Percentiles rank a stretch among this genome's conserved stretches.
Conservation (phyloP, 306 rosid genomes). For the Glycine soja region DNA sequence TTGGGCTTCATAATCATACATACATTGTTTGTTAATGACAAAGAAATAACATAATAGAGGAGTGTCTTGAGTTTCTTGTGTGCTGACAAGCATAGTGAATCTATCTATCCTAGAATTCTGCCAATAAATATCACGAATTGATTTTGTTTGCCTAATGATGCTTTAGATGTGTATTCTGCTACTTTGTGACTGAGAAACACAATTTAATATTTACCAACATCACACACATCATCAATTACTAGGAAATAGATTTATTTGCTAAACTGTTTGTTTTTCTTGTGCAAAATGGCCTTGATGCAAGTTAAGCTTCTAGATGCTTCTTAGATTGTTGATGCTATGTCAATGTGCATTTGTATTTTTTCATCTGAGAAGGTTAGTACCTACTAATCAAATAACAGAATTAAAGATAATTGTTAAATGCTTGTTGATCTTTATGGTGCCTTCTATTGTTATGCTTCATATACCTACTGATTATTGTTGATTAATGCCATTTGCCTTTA, state of each 20-base stretch:
- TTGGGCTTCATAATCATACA: slow-evolving; percentile 9
- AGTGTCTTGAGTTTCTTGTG: too few species aligned
- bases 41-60: background rate
- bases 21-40: too few species aligned
- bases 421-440: slow-evolving; percentile 34
- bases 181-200: slow-evolving; percentile 11
- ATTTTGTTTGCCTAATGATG: slow-evolving; percentile 32
- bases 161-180: slow-evolving; percentile 32
- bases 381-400: slow-evolving; percentile 2
- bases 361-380: slow-evolving; percentile 3
- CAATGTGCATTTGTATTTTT: slow-evolving; percentile 14
- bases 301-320: slow-evolving; percentile 32
- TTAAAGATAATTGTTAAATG: slow-evolving; percentile 17
- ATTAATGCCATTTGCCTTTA: slow-evolving; percentile 11
- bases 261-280: background rate
- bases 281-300: slow-evolving; percentile 18
- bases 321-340: slow-evolving; percentile 27
- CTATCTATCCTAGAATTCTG: slow-evolving; percentile 25
- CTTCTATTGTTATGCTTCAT: slow-evolving; percentile 21
- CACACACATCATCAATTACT: background rate
- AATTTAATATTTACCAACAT: slow-evolving; percentile 31
- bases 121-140: slow-evolving; percentile 18
- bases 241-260: background rate
- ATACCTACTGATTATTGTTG: slow-evolving; percentile 23
- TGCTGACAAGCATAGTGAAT: background rate